Conservation (phyloP, 192 early-diverging fungal genomes). For the Hyaloraphidium curvatum region DNA sequence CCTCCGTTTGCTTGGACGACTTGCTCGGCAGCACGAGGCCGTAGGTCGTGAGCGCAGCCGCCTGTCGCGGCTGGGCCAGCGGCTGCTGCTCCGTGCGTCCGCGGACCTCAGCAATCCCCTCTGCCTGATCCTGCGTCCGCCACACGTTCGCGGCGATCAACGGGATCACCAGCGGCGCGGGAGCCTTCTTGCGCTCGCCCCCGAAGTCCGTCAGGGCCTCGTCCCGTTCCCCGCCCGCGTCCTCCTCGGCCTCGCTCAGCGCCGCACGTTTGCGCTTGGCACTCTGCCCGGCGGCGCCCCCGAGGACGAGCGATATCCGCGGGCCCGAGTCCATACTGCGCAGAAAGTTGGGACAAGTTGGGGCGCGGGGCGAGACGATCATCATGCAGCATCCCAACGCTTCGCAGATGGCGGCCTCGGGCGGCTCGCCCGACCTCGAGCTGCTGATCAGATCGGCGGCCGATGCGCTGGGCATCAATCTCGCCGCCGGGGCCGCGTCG, state of each 20-base stretch:
- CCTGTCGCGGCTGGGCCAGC: neutral
- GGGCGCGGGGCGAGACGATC: no score
- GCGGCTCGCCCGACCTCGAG: no score
- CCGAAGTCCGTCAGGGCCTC: constrained; percentile 25
- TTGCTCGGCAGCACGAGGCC: neutral
- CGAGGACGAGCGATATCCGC: no score
- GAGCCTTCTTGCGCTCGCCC: constrained; percentile 11
- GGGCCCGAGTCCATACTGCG: no score
- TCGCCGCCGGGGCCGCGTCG: no score
- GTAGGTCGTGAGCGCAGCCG: constrained; percentile 15
- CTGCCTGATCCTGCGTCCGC: constrained; percentile 1
- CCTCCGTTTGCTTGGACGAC: neutral
- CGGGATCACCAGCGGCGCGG: constrained; percentile 17
- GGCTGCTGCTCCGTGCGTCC: neutral
- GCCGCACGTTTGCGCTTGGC: no score
- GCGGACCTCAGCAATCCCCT: neutral
- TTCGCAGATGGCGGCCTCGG: no score
- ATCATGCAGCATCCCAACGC: no score
- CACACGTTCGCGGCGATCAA: constrained; percentile 17
- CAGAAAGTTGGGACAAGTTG: no score
- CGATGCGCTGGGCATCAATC: no score
- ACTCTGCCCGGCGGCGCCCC: no score
- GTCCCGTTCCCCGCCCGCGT: constrained; percentile 10
- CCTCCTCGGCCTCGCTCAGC: constrained; percentile 20
- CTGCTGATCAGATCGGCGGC: no score